Evolutionary conservation across 495 filamentous ascomycete genomes (phyloP).

Genomic region (Daldinia decipiens): DNA sequence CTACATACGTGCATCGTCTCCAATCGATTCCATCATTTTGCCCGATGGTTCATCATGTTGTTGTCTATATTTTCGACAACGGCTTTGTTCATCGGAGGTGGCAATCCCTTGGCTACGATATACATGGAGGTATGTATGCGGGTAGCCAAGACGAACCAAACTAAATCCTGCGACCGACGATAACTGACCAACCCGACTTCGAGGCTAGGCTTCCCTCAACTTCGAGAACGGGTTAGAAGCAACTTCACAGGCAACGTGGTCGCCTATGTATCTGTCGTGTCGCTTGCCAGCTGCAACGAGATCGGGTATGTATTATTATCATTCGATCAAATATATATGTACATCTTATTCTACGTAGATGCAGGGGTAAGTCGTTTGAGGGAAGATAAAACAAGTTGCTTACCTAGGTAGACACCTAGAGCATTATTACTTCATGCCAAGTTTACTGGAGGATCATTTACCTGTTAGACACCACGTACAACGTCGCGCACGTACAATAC

Average conservation of each 20-base stretch:
- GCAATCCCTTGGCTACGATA: constrained; percentile 16
- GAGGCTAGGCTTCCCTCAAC: constrained; percentile 20
- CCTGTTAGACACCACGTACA: constrained; percentile 5
- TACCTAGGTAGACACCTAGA: constrained; percentile 1
- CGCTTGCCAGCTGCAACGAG: constrained; percentile 27
- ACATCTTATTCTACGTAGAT: constrained; percentile 18
- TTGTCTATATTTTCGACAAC: constrained; percentile 23
- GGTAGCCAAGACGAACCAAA: constrained; percentile 13
- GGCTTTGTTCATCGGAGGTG: constrained; percentile 22
- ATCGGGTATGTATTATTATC: constrained; percentile 26
- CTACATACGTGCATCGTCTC: constrained; percentile 23
- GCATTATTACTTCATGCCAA: background rate
- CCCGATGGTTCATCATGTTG: constrained; percentile 28
- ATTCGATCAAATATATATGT: constrained; percentile 17
- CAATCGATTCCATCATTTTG: constrained; percentile 19
- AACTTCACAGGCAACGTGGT: constrained; percentile 35
- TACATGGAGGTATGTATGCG: background rate
- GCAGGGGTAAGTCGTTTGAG: constrained; percentile 21
- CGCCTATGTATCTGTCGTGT: constrained; percentile 43
- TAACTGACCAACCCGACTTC: constrained; percentile 27
- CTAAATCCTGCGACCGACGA: constrained; percentile 41
- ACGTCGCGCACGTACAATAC: constrained; percentile 1
- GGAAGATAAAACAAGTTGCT: constrained; percentile 13
- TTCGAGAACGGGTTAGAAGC: constrained; percentile 35
- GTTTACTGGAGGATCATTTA: constrained; percentile 17